Percentiles rank a stretch among this genome's conserved stretches.
These are phyloP conservation scores for Penicillium thymicola DNA, from an alignment of 2,329 filamentous ascomycete species.

Conservation along the genomic window DNA sequence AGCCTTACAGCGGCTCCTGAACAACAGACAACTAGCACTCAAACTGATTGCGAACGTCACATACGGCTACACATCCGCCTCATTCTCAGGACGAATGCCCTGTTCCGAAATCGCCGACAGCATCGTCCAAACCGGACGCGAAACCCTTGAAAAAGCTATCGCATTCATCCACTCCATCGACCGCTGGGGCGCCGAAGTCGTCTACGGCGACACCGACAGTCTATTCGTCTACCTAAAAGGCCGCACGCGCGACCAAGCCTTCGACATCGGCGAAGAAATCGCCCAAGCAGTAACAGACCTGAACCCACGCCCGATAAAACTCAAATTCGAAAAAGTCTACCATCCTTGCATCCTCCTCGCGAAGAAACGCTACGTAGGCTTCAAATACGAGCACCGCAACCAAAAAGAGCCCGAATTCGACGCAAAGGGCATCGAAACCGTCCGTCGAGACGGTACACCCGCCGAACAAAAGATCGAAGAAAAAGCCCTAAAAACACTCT, in stretches of 20 bases:
- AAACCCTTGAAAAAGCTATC: conserved; percentile 91
- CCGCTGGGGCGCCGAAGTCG: conserved; percentile 90
- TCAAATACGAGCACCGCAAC: conserved; percentile 80
- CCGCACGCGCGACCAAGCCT: conserved; percentile 81
- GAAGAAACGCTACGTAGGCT: conserved; percentile 97
- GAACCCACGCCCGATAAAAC: conserved; percentile 87
- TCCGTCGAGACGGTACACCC: conserved; percentile 88
- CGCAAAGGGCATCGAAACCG: conserved; percentile 97
- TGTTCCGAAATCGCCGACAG: conserved; percentile 97
- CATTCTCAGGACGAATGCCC: conserved; percentile 95
- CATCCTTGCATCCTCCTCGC: conserved; percentile 90
- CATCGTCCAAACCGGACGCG: conserved; percentile 92
- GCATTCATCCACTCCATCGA: conserved; percentile 84
- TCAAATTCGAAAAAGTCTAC: conserved; percentile 99
- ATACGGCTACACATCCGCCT: conserved; percentile 95
- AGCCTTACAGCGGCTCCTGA: conserved; percentile 77
- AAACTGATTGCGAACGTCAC: conserved; percentile 99
- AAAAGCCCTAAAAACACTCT: conserved; percentile 81
- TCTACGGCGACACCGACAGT: conserved; percentile 97
- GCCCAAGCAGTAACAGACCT: conserved; percentile 79
- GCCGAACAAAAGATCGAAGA: conserved; percentile 97
- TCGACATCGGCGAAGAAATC: conserved; percentile 89
- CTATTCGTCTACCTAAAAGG: conserved; percentile 88
- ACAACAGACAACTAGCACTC: conserved; percentile 89
- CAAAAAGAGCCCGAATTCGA: conserved; percentile 87